Conservation (phyloP, 2,329 filamentous ascomycete genomes). For the Paecilomyces niveus region DNA sequence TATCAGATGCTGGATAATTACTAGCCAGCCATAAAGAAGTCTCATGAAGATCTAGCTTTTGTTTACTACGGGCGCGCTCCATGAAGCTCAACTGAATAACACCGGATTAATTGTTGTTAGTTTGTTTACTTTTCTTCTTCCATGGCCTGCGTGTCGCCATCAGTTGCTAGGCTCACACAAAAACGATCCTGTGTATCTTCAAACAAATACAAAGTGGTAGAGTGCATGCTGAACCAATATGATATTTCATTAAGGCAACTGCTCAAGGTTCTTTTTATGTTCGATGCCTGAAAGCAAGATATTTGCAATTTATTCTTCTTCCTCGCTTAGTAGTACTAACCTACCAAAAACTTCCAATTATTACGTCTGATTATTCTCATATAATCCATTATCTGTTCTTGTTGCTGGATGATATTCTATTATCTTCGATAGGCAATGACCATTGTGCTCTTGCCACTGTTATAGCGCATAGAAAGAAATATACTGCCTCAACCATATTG, state of each 20-base stretch:
- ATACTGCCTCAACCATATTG: too few relatives aligned
- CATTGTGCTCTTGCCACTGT: too few relatives aligned
- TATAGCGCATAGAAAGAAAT: too few relatives aligned
- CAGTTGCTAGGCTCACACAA: not conserved
- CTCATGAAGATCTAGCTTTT: not conserved
- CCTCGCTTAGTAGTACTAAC: too few relatives aligned
- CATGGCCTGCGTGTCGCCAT: not conserved
- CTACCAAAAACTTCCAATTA: too few relatives aligned
- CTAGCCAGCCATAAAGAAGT: not conserved
- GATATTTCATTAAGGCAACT: not conserved
- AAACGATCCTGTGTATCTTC: not conserved
- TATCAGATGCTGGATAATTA: not conserved
- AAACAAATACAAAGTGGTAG: not conserved
- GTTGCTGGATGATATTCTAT: too few relatives aligned
- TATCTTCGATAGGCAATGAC: too few relatives aligned
- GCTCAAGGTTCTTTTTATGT: not conserved
- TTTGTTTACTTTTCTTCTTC: not conserved
- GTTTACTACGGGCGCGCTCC: not conserved
- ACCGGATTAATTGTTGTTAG: not conserved
- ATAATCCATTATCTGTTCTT: too few relatives aligned
- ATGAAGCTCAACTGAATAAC: not conserved
- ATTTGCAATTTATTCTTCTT: not conserved
- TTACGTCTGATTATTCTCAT: too few relatives aligned
- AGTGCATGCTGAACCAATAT: not conserved
- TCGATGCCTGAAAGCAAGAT: not conserved